These are phyloP conservation scores for Taiozyma sp. DNA, from an alignment of 1,139 yeast species.

Conservation along the genomic window DNA sequence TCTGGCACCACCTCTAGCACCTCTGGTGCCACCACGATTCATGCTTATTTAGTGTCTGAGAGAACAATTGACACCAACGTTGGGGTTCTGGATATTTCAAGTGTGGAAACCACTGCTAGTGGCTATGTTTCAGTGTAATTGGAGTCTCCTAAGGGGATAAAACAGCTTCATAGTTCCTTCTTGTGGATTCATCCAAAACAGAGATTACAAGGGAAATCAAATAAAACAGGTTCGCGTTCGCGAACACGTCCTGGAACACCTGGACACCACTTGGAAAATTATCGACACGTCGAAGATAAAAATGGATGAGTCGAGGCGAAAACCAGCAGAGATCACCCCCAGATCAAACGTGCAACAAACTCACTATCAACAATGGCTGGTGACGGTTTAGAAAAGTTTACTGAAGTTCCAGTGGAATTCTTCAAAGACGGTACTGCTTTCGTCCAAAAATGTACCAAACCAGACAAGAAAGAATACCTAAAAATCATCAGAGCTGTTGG, in stretches of 20 bases:
- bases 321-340: neutral
- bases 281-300: neutral
- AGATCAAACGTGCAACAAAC: neutral
- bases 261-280: neutral
- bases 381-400: conserved; percentile 72
- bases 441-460: conserved; percentile 88
- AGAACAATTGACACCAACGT: neutral
- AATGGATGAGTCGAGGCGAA: neutral
- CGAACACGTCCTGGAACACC: neutral
- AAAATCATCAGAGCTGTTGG: conserved; percentile 95
- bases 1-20: neutral
- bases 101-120: neutral
- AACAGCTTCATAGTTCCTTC: neutral
- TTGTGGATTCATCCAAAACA: neutral
- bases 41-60: neutral
- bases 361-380: conserved; percentile 35
- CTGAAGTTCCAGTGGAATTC: conserved; percentile 89
- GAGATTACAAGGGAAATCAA: neutral
- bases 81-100: neutral
- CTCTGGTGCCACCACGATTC: neutral
- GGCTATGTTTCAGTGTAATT: neutral
- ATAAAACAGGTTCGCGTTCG: neutral
- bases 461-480: conserved; percentile 79
- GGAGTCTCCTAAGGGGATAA: neutral
- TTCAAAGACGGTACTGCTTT: conserved; percentile 87